Evolutionary conservation across 768 basidiomycete species (phyloP).

Genomic region (Melanogaster broomeanus): DNA sequence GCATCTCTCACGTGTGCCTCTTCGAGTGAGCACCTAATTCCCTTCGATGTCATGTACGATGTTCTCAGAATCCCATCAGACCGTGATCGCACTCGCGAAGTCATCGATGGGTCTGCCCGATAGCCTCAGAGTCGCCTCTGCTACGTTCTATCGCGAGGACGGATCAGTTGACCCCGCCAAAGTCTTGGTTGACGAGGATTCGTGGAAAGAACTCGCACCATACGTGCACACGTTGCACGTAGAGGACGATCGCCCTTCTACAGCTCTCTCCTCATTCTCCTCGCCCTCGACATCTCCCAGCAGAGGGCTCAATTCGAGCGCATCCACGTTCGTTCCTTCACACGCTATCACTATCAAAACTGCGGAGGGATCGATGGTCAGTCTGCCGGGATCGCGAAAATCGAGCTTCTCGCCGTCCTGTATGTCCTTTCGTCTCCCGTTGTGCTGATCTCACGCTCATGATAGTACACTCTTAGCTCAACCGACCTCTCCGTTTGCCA

Average conservation of each 20-base stretch:
- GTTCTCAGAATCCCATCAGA: slow-evolving; percentile 6
- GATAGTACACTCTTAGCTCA: slow-evolving; percentile 14
- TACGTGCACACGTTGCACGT: slow-evolving; percentile 33
- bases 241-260: slow-evolving; percentile 27
- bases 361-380: slow-evolving; percentile 14
- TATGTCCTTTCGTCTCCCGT: slow-evolving; percentile 1
- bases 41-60: too few species aligned
- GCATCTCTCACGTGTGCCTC: slow-evolving; percentile 31
- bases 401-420: slow-evolving; percentile 25
- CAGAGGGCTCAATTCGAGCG: slow-evolving; percentile 22
- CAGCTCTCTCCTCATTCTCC: slow-evolving; percentile 9
- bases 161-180: slow-evolving; percentile 26
- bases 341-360: slow-evolving; percentile 23
- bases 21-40: slow-evolving; percentile 24
- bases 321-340: slow-evolving; percentile 25
- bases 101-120: slow-evolving; percentile 21
- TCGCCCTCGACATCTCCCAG: neutral
- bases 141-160: slow-evolving; percentile 31
- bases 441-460: slow-evolving; percentile 3
- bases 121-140: slow-evolving; percentile 19
- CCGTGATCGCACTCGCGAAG: slow-evolving; percentile 27
- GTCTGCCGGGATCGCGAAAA: slow-evolving; percentile 17
- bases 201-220: slow-evolving; percentile 33
- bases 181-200: slow-evolving; percentile 31
- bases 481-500: slow-evolving; percentile 25